Conservation (phyloP, 2,329 filamentous ascomycete genomes). For the Sporothrix sp. region DNA sequence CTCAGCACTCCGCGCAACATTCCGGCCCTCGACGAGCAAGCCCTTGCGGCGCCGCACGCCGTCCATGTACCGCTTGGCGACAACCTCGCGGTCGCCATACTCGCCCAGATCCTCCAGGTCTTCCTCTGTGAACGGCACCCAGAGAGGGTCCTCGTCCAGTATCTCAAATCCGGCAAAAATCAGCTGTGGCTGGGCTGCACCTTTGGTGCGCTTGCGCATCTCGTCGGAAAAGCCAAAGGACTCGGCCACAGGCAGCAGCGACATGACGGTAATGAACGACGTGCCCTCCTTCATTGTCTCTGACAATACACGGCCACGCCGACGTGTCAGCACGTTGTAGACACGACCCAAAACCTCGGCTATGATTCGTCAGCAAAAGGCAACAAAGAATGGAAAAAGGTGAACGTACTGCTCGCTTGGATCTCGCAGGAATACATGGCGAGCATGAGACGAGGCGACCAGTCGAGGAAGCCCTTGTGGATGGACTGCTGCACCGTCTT, state of each 20-base stretch:
- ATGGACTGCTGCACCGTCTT: constrained; percentile 80
- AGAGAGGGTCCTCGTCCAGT: constrained; percentile 92
- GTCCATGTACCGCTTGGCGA: constrained; percentile 95
- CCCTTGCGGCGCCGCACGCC: constrained; percentile 79
- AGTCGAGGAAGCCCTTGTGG: constrained; percentile 79
- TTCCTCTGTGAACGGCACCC: constrained; percentile 94
- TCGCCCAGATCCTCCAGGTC: constrained; percentile 94
- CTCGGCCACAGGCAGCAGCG: constrained; percentile 81
- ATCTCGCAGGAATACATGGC: constrained; percentile 99
- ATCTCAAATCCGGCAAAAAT: constrained; percentile 90
- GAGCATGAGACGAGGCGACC: constrained; percentile 87
- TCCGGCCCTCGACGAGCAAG: constrained; percentile 66
- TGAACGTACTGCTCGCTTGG: constrained; percentile 68
- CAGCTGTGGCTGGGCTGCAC: constrained; percentile 83
- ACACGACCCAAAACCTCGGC: constrained; percentile 90
- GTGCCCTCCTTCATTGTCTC: constrained; percentile 92
- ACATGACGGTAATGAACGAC: constrained; percentile 89
- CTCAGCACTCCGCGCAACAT: constrained; percentile 76
- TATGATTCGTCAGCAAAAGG: constrained; percentile 20
- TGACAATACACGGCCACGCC: constrained; percentile 77
- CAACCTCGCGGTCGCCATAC: constrained; percentile 86
- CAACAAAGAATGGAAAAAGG: neutral
- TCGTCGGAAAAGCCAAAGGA: constrained; percentile 95
- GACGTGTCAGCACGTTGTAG: constrained; percentile 94
- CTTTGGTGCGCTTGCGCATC: constrained; percentile 87